phyloP scores from a whole-genome alignment of 257 asterid genomes.

The Solanum ossicruentum region DNA sequence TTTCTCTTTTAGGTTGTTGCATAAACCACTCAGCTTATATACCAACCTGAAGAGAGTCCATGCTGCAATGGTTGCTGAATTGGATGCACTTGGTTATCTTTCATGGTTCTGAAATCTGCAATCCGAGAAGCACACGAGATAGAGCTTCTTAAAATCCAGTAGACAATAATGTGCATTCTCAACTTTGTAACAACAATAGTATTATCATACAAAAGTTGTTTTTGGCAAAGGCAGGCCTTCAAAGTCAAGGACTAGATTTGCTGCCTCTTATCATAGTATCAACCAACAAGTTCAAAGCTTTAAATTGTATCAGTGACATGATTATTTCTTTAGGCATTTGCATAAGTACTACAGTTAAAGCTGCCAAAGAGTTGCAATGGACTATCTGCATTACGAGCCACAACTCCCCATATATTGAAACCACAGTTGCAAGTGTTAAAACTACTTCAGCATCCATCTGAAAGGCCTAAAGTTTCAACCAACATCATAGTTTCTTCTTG shows the following conservation, averaged over 20 bases:
- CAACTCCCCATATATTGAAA: conserved; percentile 30
- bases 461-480: conserved; percentile 41
- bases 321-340: conserved; percentile 16
- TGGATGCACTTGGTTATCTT: conserved; percentile 67
- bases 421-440: conserved; percentile 44
- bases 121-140: conserved; percentile 35
- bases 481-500: conserved; percentile 35
- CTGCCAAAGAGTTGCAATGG: conserved; percentile 30
- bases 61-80: conserved; percentile 21
- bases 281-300: conserved; percentile 35
- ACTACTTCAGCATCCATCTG: conserved; percentile 50
- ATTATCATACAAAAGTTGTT: conserved; percentile 26
- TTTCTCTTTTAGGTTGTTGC: conserved; percentile 22
- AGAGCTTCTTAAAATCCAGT: conserved; percentile 62
- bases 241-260: conserved; percentile 19
- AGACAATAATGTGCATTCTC: conserved; percentile 35
- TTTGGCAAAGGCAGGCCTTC: conserved; percentile 40
- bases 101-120: conserved; percentile 31
- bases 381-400: conserved; percentile 35
- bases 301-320: conserved; percentile 15
- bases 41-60: conserved; percentile 42
- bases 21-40: conserved; percentile 28
- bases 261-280: conserved; percentile 33
- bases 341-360: conserved; percentile 24
- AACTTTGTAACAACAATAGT: conserved; percentile 18